Base-by-base conservation (phyloP, 768 basidiomycete species). In the Mycena vulgaris region DNA sequence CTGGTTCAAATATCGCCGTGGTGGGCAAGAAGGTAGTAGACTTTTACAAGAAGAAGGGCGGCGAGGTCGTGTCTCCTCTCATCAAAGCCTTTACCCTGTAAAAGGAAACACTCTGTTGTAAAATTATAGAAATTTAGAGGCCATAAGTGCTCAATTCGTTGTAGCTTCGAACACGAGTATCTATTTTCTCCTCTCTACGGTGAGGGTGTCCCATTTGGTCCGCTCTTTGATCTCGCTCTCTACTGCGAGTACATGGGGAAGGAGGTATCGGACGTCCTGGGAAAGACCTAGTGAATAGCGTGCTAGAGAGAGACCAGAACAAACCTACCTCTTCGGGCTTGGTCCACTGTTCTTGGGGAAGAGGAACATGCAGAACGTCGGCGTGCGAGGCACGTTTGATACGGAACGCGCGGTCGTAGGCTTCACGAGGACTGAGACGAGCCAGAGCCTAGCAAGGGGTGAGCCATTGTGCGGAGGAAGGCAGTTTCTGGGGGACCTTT, bases 181-280 rank as follows among this genome's bases (percentile, higher is more conserved):
- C 60, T 69, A 61, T 78, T 91, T 52, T 79, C 91, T 92, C 84
- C 89, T 88, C 78, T 87, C 83, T 52, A 97, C 90, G 27, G 85
- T 83, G 79, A 94, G 82, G 68, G 84, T 91, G 84, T 99, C 96
- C 95, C 95, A 98, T 66, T 85, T 84, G 37, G 75, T 79, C 75
- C 96, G 89, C 86, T 98, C 97, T 31, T 84, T 80, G 45, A 93
- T 86, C 83, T 98, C 97, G 72, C 86, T 86, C 75, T 84, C 83
- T 70, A 97, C 92, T 48, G 92, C 88, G 68, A 85, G 74, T 45
- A 99, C 89, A 79, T 92, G 89, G 31, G 94, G 92, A 70, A 86
- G 88, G 75, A 99, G 90, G 88, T 98, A 99, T 67, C 96, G 94
- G 71, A 88, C 81, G 80, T 99, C 97, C 97, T 98, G 81, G 27